These are phyloP conservation scores for Biscutella laevigata DNA, from an alignment of 441 rosid genomes.

Conservation along the genomic window DNA sequence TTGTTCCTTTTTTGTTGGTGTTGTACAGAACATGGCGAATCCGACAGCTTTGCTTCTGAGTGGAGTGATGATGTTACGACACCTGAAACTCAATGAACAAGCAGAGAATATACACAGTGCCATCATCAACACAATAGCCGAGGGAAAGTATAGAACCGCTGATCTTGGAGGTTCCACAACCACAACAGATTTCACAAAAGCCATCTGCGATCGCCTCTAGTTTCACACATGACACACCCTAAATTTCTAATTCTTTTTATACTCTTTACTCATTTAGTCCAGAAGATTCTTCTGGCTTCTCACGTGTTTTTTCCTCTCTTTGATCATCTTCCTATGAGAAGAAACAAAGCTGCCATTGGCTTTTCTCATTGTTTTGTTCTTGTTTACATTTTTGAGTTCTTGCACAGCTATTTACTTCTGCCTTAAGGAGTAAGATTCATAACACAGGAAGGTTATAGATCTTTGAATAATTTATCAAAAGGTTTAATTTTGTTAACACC, in stretches of 20 bases:
- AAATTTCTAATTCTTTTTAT: constrained; percentile 9
- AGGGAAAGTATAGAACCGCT: constrained; percentile 80
- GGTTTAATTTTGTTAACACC: not conserved
- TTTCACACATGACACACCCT: no score
- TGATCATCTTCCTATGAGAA: constrained; percentile 11
- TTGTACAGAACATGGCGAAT: constrained; percentile 70
- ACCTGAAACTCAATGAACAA: constrained; percentile 61
- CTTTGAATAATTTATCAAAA: constrained; percentile 1
- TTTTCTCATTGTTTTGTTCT: constrained; percentile 5
- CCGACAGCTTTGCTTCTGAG: constrained; percentile 89
- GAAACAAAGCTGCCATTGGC: constrained; percentile 20
- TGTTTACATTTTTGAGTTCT: constrained; percentile 6
- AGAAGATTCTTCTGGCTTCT: no score
- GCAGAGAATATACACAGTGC: constrained; percentile 79
- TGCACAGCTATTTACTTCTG: constrained; percentile 13
- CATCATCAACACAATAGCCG: constrained; percentile 69
- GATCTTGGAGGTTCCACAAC: constrained; percentile 78
- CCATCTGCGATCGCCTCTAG: constrained; percentile 68
- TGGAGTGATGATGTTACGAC: constrained; percentile 79
- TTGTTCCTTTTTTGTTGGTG: constrained; percentile 11
- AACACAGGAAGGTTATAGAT: not conserved
- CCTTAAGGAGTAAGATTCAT: constrained; percentile 9
- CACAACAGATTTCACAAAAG: constrained; percentile 81
- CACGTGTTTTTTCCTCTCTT: no score
- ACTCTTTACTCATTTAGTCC: no score